Evolutionary conservation across 179 eudicot genomes (phyloP), one percentile per base, ranked within the genome.

Genomic region (Spinacia oleracea): DNA sequence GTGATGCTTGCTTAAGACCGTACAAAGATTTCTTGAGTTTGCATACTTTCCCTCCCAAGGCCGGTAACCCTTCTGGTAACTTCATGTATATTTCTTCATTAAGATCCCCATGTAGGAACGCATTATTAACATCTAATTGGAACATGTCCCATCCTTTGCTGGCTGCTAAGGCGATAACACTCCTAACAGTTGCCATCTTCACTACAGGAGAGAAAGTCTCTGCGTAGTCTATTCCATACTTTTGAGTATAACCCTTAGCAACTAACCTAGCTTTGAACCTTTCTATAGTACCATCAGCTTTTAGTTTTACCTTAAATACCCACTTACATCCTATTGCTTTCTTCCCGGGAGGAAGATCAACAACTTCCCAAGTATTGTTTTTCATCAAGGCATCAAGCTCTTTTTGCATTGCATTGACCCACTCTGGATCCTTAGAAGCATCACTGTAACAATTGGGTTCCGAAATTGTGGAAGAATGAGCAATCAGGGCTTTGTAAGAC

Each of bases 381-480:
- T 21, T 6, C 0, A 2, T 0, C 9, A 56, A 23, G 0, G 62
- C 31, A 0, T 1, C 1, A 0, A 56, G 1, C 0, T 56, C 62
- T 0, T 56, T 23, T 0, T n/a, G 0, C 27, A 56, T 56, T 0
- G 31, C 62, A 0, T 7, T 3, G 7, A 56, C 29, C 29, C 62
- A n/a, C 0, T 6, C 0, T 1, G 1, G 27, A 0, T n/a, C 1
- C 0, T 0, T 0, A 0, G 29, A 0, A 0, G 27, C 62, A 0
- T 56, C 11, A n/a, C 11, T 0, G 23, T n/a, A 56, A 8, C 0
- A 6, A 12, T 5, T 5, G 1, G 62, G 29, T 8, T 56, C 9
- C 6, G 8, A 5, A 0, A 56, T 7, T 1, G 7, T 11, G 2
- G 2, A 5, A 0, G 29, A 6, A 0, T 56, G 0, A n/a, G 62